Evolutionary conservation across 768 basidiomycete genomes (phyloP).

Genomic region (Lyophyllum shimeji): DNA sequence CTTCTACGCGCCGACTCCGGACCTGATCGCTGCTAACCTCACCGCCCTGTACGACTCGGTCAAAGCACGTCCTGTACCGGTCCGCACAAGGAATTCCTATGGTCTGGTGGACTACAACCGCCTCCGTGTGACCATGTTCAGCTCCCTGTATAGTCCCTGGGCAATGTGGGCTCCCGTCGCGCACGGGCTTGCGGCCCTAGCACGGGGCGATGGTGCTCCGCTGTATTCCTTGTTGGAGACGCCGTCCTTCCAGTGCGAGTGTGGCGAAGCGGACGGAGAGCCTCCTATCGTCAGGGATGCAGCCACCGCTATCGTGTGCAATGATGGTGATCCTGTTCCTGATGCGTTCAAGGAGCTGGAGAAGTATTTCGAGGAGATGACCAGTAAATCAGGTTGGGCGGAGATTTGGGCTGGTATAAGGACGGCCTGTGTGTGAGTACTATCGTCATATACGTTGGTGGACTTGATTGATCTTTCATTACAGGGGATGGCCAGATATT

Average conservation of each 20-base stretch:
- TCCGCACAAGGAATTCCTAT: constrained; percentile 27
- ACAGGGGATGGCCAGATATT: constrained; percentile 24
- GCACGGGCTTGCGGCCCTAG: constrained; percentile 32
- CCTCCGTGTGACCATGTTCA: constrained; percentile 30
- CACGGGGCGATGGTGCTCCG: constrained; percentile 27
- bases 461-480: not conserved
- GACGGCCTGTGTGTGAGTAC: constrained; percentile 30
- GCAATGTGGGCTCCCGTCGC: constrained; percentile 32
- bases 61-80: constrained; percentile 31
- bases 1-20: constrained; percentile 37
- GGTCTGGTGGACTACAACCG: constrained; percentile 36
- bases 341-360: constrained; percentile 25
- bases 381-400: constrained; percentile 27
- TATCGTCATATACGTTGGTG: not conserved
- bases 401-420: constrained; percentile 30
- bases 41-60: constrained; percentile 32
- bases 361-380: constrained; percentile 25
- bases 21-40: constrained; percentile 32
- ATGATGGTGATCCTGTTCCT: constrained; percentile 34
- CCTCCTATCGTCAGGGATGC: constrained; percentile 1
- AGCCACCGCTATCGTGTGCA: constrained; percentile 27
- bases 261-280: constrained; percentile 15
- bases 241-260: constrained; percentile 30
- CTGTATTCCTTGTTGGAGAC: constrained; percentile 21
- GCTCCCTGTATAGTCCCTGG: constrained; percentile 35